phyloP scores from a whole-genome alignment of 148 eudicot species.

The Chenopodium quinoa region DNA sequence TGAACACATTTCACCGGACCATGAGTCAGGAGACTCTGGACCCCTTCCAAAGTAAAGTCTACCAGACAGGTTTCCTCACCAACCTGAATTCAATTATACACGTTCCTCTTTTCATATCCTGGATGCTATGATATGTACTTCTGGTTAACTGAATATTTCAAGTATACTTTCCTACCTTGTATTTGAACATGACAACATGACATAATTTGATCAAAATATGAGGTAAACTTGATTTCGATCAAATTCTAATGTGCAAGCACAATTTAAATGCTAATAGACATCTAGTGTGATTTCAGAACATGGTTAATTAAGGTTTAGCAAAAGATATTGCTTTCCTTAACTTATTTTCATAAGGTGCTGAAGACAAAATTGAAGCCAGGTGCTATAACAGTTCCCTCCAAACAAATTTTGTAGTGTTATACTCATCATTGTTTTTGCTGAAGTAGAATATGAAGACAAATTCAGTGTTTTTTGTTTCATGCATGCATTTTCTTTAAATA shows the following conservation, averaged over 20 bases:
- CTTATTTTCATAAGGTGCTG: neutral
- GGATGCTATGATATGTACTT: neutral
- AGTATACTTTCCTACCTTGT: neutral
- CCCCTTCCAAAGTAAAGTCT: slow-evolving; percentile 36
- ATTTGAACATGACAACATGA: too few relatives aligned
- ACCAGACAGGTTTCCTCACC: slow-evolving; percentile 24
- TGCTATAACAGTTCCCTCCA: slow-evolving; percentile 9
- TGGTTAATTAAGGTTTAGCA: neutral
- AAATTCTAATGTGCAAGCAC: neutral
- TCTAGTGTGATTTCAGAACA: too few relatives aligned
- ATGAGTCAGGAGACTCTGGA: slow-evolving; percentile 27
- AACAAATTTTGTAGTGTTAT: slow-evolving; percentile 6
- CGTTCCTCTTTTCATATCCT: neutral
- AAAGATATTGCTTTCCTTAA: neutral
- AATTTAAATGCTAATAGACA: neutral
- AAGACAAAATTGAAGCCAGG: slow-evolving; percentile 1
- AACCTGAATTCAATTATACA: slow-evolving; percentile 32
- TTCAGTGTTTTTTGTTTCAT: too few relatives aligned
- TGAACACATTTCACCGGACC: slow-evolving; percentile 43
- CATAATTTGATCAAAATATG: neutral
- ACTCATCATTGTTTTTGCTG: too few relatives aligned
- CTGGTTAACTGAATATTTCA: neutral
- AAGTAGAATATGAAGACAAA: too few relatives aligned
- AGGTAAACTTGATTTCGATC: neutral
- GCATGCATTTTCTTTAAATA: too few relatives aligned